phyloP scores from a whole-genome alignment of 2,329 filamentous ascomycete genomes.

The Talaromyces sp. region DNA sequence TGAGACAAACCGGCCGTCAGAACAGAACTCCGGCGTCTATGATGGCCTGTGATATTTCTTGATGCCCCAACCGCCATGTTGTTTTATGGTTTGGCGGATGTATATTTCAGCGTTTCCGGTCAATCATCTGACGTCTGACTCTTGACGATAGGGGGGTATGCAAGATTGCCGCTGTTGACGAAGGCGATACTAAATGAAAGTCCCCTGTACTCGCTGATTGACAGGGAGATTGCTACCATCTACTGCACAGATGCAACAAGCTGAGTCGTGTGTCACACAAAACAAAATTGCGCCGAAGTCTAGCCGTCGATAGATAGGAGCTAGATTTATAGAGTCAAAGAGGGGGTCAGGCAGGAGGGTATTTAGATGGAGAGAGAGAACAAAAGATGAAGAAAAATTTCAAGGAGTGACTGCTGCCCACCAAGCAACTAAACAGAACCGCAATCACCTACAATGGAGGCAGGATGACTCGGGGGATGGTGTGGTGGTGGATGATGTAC shows the following conservation, averaged over 20 bases:
- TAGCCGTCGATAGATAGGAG: background rate
- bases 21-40: slow-evolving; percentile 41
- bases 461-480: background rate
- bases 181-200: background rate
- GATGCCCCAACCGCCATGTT: slow-evolving; percentile 38
- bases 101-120: background rate
- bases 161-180: background rate
- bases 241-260: background rate
- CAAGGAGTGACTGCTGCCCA: slow-evolving; percentile 19
- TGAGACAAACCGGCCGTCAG: slow-evolving; percentile 49
- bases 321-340: slow-evolving; percentile 6
- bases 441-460: slow-evolving; percentile 13
- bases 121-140: slow-evolving; percentile 9
- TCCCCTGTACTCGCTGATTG: background rate
- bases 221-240: background rate
- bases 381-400: background rate
- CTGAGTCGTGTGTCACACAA: slow-evolving; percentile 10
- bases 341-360: slow-evolving; percentile 9
- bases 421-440: slow-evolving; percentile 3
- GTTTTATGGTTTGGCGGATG: slow-evolving; percentile 2
- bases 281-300: background rate
- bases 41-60: slow-evolving; percentile 31
- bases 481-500: background rate
- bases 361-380: slow-evolving; percentile 1
- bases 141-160: background rate